Base-by-base conservation (phyloP, 2,329 filamentous ascomycete genomes). In the Botrytis medusae region DNA sequence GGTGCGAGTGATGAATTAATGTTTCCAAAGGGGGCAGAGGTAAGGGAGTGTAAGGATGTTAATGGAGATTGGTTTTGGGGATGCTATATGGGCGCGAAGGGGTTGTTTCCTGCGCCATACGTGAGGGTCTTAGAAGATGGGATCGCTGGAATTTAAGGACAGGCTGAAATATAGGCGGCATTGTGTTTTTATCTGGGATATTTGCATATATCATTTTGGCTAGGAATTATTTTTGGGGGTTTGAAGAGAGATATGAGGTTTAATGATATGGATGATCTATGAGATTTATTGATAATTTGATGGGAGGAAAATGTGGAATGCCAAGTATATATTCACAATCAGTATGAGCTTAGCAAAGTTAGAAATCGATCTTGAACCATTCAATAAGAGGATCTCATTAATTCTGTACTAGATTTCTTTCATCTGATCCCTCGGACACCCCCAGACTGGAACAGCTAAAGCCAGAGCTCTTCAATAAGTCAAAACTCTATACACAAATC, bases 1-100 rank as follows among this genome's bases (percentile, higher is more conserved):
- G 86, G 84, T 10, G 85, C 83, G 0, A 88, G 88, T 1, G 85
- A 97, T 80, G 95, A 98, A 83, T 83, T 98, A 59, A 82, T 91
- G 75, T 98, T 98, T 78, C 95, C 95, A 0, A 90, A 90, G 69
- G 91, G 92, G 16, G 94, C 95, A 0, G 93, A 96, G 82, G 88
- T 98, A 22, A 87, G 87, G 10, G 95, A 98, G 83, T 89, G 92
- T 54, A 92, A 95, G 81, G 92, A 96, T 81, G 89, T 97, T 65
- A 97, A 97, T 81, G 93, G 91, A 29, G 94, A 97, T 81, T 98
- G 95, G 95, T 94, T 88, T 79, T 92, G 91, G 83, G 95, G 95
- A 0, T 90, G 90, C 42, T 98, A 97, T 84, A 94, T 94, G 83
- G 94, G 94, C 0, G 84, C 84, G 37, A 90, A 89, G 77, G 95